These are phyloP conservation scores for Stagonosporopsis rhizophila DNA, from an alignment of 2,329 filamentous ascomycete genomes.

Conservation along the genomic window DNA sequence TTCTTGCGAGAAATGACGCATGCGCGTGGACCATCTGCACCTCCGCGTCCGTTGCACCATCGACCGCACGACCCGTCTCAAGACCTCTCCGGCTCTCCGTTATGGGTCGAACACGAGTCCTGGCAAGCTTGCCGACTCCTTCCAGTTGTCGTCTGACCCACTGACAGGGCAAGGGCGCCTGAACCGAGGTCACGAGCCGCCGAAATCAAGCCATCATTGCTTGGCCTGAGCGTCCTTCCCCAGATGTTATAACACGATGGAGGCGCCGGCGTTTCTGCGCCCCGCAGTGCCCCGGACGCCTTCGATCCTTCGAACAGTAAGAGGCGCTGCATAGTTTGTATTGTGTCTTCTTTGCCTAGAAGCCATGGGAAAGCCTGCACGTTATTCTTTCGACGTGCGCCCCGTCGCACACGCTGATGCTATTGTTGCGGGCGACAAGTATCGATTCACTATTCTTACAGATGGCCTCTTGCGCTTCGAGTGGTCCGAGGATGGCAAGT, in stretches of 20 bases:
- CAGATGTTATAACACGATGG: slow-evolving; percentile 32
- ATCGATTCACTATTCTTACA: slow-evolving; percentile 66
- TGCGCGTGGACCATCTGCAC: slow-evolving; percentile 26
- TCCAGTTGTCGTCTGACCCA: slow-evolving; percentile 29
- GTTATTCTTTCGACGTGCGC: slow-evolving; percentile 54
- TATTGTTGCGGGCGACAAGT: slow-evolving; percentile 57
- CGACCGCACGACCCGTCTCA: slow-evolving; percentile 18
- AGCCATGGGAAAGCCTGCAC: slow-evolving; percentile 44
- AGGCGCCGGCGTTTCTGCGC: slow-evolving; percentile 28
- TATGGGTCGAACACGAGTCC: slow-evolving; percentile 9
- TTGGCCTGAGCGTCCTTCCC: slow-evolving; percentile 34
- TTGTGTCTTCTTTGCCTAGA: slow-evolving; percentile 7
- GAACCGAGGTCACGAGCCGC: slow-evolving; percentile 39
- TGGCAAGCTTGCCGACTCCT: slow-evolving; percentile 25
- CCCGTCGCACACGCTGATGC: slow-evolving; percentile 56
- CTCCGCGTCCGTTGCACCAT: slow-evolving; percentile 21
- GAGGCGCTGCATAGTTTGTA: slow-evolving; percentile 20
- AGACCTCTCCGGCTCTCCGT: slow-evolving; percentile 17
- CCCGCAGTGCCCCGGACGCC: slow-evolving; percentile 26
- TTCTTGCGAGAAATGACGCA: slow-evolving; percentile 17
- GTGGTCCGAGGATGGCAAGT: slow-evolving; percentile 65
- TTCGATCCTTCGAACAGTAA: slow-evolving; percentile 13
- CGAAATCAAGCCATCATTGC: slow-evolving; percentile 29
- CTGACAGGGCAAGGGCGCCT: slow-evolving; percentile 16
- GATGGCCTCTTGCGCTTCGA: slow-evolving; percentile 66